phyloP scores from a whole-genome alignment of 2,329 filamentous ascomycete genomes.

The Zymoseptoria passerinii region DNA sequence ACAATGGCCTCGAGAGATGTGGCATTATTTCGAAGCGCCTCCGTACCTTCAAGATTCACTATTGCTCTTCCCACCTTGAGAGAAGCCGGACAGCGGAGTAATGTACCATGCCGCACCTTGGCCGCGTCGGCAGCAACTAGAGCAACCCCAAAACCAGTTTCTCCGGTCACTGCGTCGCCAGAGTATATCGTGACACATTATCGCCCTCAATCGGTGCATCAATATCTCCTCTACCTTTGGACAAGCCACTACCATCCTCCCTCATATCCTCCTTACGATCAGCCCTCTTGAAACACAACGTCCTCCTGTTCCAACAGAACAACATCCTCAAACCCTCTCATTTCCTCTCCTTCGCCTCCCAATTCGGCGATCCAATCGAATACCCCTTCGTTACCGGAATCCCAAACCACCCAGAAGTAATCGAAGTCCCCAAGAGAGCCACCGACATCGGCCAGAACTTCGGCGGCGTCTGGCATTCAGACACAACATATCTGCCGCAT shows the following conservation, averaged over 20 bases:
- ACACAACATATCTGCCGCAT: conserved; percentile 17
- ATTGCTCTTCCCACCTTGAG: neutral
- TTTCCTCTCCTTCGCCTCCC: conserved; percentile 60
- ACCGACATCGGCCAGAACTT: conserved; percentile 18
- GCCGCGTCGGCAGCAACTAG: neutral
- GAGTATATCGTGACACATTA: neutral
- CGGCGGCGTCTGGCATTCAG: conserved; percentile 22
- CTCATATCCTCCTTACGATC: conserved; percentile 44
- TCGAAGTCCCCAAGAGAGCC: conserved; percentile 19
- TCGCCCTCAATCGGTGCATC: neutral
- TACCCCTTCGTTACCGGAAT: conserved; percentile 22
- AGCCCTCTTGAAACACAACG: conserved; percentile 64
- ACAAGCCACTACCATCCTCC: neutral
- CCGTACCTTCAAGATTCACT: neutral
- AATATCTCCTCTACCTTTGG: neutral
- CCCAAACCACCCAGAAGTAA: conserved; percentile 16
- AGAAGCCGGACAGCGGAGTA: neutral
- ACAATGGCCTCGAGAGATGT: neutral
- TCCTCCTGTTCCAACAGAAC: conserved; percentile 67
- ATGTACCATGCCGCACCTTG: neutral
- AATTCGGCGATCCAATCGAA: conserved; percentile 64
- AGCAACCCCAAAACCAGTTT: neutral
- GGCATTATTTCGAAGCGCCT: neutral
- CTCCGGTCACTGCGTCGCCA: neutral
- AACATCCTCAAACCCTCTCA: conserved; percentile 57